Conservation (phyloP, 2,329 filamentous ascomycete genomes). For the Lasiodiplodia theobromae region DNA sequence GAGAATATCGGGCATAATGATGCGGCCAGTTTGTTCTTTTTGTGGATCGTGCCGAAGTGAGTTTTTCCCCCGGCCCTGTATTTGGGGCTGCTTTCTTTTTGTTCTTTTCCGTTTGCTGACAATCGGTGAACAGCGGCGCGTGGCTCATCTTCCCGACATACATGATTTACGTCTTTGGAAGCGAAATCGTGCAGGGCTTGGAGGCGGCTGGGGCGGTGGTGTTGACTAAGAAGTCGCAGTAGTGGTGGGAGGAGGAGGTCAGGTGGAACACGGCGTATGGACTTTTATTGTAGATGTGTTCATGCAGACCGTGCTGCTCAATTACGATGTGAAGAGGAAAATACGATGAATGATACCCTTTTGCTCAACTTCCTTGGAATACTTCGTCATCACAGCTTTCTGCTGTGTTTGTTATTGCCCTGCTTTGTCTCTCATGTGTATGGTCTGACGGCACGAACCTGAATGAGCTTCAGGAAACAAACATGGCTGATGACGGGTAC, state of each 20-base stretch:
- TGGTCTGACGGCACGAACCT: no score
- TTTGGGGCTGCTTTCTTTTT: not conserved
- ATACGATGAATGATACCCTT: conserved; percentile 21
- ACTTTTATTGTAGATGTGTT: conserved; percentile 1
- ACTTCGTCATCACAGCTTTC: not conserved
- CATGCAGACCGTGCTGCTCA: conserved; percentile 29
- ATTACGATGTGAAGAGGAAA: conserved; percentile 6
- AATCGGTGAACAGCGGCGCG: conserved; percentile 56
- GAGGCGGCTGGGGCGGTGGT: conserved; percentile 44
- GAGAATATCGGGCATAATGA: conserved; percentile 69
- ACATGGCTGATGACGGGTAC: no score
- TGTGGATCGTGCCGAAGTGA: conserved; percentile 74
- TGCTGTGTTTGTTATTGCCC: no score
- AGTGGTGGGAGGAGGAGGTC: not conserved
- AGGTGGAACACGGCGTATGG: not conserved
- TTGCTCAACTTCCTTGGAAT: not conserved
- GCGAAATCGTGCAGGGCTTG: conserved; percentile 68
- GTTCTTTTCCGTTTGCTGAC: conserved; percentile 33
- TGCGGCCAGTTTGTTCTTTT: conserved; percentile 57
- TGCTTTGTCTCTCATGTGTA: no score
- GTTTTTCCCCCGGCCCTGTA: no score
- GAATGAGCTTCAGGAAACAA: no score
- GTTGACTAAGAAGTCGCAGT: conserved; percentile 32
- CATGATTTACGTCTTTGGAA: conserved; percentile 66
- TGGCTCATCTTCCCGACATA: conserved; percentile 71